Base-by-base conservation (phyloP, 2,329 filamentous ascomycete genomes). In the Didymella glomerata region DNA sequence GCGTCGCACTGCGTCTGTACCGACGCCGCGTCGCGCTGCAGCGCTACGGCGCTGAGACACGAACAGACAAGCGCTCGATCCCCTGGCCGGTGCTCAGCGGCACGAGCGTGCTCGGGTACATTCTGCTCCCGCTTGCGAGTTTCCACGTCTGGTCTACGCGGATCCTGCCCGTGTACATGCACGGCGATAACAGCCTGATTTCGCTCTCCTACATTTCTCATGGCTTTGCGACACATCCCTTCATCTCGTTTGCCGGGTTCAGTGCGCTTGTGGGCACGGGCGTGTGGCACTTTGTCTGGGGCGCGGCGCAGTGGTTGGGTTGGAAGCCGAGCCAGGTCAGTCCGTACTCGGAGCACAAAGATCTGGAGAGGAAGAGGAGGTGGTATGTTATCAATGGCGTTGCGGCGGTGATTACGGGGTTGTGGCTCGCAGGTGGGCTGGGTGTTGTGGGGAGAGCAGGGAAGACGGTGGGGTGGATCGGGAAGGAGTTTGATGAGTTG, bases 101-200 rank as follows among this genome's bases (percentile, higher is more conserved):
- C 54, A 90, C 90, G 44, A 88, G 90, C 25, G 78, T 85, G 2
- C 84, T 91, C 0, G 94, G 95, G 1, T 97, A 93, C 73, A 78
- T 83, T 0, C 82, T 96, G 18, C 75, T 86, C 1, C 84, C 85
- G 0, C 79, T 94, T 20, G 82, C 94, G 25, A 81, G 84, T 1
- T 86, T 86, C 6, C 94, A 98, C 76, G 84, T 89, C 2, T 85
- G 88, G 62, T 83, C 93, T 57, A 96, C 96, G 75, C 86, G 94
- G 32, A 78, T 87, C 2, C 81, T 96, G 25, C 94, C 95, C 2
- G 77, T 93, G 32, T 81, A 86, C 27, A 85, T 92, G 44, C 91
- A 96, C 53, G 93, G 93, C 7, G 92, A 93, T 59, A 93, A 88
- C 69, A 91, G 91, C n/a, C 89, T 94, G 53, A 88, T 97, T 40